Conservation (phyloP, 345 rosid genomes). For the Laguncularia racemosa region DNA sequence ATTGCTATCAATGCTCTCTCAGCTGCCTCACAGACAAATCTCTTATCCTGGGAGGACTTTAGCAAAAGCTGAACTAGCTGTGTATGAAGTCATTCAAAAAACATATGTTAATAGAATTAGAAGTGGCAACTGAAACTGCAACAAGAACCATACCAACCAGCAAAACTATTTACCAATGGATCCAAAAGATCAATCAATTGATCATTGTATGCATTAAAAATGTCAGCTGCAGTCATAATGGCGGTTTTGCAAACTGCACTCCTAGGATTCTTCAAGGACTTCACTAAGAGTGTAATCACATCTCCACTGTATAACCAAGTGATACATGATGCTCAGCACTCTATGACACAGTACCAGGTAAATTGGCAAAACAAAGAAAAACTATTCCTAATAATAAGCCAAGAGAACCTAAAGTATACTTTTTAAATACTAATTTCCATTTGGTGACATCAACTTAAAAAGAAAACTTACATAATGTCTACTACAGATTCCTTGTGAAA, state of each 20-base stretch:
- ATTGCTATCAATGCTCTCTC: constrained; percentile 71
- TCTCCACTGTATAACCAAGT: constrained; percentile 41
- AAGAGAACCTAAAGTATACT: no score
- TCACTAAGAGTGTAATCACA: constrained; percentile 67
- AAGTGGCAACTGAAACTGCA: constrained; percentile 6
- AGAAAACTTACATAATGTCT: constrained; percentile 56
- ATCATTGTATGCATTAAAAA: constrained; percentile 66
- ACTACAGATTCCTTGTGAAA: constrained; percentile 66
- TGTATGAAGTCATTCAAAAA: no score
- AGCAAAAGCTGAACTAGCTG: constrained; percentile 93
- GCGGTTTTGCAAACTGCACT: constrained; percentile 97
- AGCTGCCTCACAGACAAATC: constrained; percentile 96
- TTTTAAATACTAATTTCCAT: no score
- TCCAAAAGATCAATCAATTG: constrained; percentile 63
- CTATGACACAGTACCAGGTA: not conserved
- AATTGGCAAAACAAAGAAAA: not conserved
- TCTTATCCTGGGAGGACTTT: constrained; percentile 92
- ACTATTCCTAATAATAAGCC: not conserved
- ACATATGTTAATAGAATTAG: constrained; percentile 13
- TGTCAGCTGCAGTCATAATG: constrained; percentile 81
- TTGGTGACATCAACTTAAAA: not conserved
- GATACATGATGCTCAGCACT: not conserved
- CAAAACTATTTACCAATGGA: constrained; percentile 47
- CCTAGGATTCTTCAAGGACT: constrained; percentile 92
- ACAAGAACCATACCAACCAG: not conserved